A percentile compares a stretch with the other conserved stretches of the same genome.
Evolutionary conservation across 2,329 filamentous ascomycete genomes (phyloP).

Genomic region (Diaporthe sp.): DNA sequence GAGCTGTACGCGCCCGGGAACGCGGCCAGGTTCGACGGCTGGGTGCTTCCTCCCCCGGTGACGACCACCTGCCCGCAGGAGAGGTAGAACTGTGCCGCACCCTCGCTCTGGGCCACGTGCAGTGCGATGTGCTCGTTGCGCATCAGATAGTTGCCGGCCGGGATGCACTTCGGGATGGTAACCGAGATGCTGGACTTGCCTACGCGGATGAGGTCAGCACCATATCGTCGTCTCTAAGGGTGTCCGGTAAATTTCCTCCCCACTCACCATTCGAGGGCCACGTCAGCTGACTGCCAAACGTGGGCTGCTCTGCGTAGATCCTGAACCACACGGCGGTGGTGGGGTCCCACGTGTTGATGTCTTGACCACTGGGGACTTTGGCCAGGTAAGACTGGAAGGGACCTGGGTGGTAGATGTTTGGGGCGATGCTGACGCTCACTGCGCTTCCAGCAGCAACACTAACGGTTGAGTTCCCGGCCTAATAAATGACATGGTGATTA

Average conservation of each 20-base stretch:
- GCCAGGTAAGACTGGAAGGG: constrained; percentile 56
- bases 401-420: constrained; percentile 55
- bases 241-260: no score
- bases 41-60: constrained; percentile 44
- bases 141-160: constrained; percentile 47
- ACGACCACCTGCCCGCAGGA: constrained; percentile 45
- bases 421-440: constrained; percentile 55
- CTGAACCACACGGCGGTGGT: constrained; percentile 55
- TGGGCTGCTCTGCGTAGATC: constrained; percentile 49
- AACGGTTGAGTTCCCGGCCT: constrained; percentile 45
- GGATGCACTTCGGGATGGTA: constrained; percentile 45
- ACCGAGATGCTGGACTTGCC: constrained; percentile 41
- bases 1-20: constrained; percentile 46
- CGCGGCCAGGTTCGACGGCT: constrained; percentile 34
- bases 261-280: constrained; percentile 39
- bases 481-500: neutral
- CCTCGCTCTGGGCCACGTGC: constrained; percentile 44
- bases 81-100: constrained; percentile 47
- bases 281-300: constrained; percentile 42
- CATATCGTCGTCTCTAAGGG: no score
- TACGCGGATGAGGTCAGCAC: neutral
- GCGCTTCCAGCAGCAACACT: constrained; percentile 55
- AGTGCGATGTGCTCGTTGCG: constrained; percentile 48
- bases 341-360: constrained; percentile 51
- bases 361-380: constrained; percentile 52